Base-by-base conservation (phyloP, 495 filamentous ascomycete species). In the Aspergillus nidulans region DNA sequence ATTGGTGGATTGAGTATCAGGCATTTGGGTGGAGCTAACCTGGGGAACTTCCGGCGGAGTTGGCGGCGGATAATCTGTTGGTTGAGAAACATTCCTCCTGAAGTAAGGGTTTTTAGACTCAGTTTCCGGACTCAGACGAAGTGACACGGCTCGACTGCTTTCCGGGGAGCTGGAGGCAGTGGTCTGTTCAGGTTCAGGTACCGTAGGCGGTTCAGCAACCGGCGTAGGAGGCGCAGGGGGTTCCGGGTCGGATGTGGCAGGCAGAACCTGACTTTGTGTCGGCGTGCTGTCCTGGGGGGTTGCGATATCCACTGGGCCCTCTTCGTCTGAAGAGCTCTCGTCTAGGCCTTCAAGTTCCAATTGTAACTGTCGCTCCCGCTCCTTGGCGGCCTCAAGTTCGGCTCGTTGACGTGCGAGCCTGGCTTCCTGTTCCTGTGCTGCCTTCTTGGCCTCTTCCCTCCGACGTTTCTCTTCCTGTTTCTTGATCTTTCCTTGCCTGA, bases 381-480 rank as follows among this genome's bases (percentile, higher is more conserved):
- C 89, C 64, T 85, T 86, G 5, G 94, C 90, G 38, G 85, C 87
- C 70, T 97, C 95, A 41, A 99, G 85, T 68, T 99, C 94, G 19
- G 89, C 91, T 57, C 90, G 85, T 62, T 95, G 92, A 39, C 87
- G 85, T 42, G 88, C 88, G 45, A 97, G 76, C 64, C 85, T 83
- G 24, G 84, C 81, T 70, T 99, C 91, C 63, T 96, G 92, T 63
- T 96, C 90, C 62, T 89, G 91, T 20, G 92, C 87, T 63, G 90
- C 88, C 46, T 86, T 85, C 57, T 89, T 75, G 8, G 92, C 90
- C 44, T 91, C 92, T 68, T 96, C 91, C 74, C 88, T 92, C 60
- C 84, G 85, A 18, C 84, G 85, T 74, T 92, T 96, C 74, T 96
- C 95, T 68, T 97, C 95, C 61, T 92, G 86, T 67, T 94, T 96